A percentile compares a stretch with the other conserved stretches of the same genome.
Evolutionary conservation across 768 basidiomycete species (phyloP).

Genomic region (Obba rivulosa): DNA sequence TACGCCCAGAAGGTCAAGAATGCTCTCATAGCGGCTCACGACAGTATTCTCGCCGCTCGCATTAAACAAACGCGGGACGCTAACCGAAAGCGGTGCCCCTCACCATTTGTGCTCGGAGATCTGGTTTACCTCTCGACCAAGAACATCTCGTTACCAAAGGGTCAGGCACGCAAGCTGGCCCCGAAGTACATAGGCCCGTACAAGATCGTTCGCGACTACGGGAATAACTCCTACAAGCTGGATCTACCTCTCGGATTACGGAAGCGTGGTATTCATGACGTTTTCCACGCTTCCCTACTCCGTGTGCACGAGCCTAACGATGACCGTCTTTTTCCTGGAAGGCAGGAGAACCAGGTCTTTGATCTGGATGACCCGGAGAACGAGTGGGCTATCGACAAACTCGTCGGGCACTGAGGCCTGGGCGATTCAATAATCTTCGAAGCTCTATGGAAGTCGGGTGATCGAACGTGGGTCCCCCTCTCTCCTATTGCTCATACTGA

Average conservation of each 20-base stretch:
- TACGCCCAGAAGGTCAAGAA: slow-evolving; percentile 22
- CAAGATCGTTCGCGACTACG: slow-evolving; percentile 12
- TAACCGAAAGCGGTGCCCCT: slow-evolving; percentile 14
- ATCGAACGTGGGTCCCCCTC: slow-evolving; percentile 12
- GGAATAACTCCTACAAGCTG: slow-evolving; percentile 22
- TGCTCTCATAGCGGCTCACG: slow-evolving; percentile 25
- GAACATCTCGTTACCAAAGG: too few species aligned
- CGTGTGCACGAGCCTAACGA: slow-evolving; percentile 23
- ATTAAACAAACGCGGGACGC: slow-evolving; percentile 27
- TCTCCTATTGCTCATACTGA: neutral
- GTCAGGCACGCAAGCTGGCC: slow-evolving; percentile 26
- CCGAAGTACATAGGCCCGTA: slow-evolving; percentile 37
- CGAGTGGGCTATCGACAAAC: slow-evolving; percentile 34
- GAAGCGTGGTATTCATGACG: slow-evolving; percentile 22
- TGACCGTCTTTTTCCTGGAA: slow-evolving; percentile 29
- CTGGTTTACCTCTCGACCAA: slow-evolving; percentile 20
- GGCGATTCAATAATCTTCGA: slow-evolving; percentile 1
- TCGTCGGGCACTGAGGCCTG: slow-evolving; percentile 15
- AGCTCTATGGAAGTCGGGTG: slow-evolving; percentile 10
- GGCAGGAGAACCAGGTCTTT: slow-evolving; percentile 22
- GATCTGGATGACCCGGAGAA: slow-evolving; percentile 29
- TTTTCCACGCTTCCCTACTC: slow-evolving; percentile 31
- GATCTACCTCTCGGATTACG: slow-evolving; percentile 24
- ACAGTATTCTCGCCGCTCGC: slow-evolving; percentile 20
- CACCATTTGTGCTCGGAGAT: slow-evolving; percentile 17